Conservation (phyloP, 75 land plant species). For the Cryptomeria japonica region DNA sequence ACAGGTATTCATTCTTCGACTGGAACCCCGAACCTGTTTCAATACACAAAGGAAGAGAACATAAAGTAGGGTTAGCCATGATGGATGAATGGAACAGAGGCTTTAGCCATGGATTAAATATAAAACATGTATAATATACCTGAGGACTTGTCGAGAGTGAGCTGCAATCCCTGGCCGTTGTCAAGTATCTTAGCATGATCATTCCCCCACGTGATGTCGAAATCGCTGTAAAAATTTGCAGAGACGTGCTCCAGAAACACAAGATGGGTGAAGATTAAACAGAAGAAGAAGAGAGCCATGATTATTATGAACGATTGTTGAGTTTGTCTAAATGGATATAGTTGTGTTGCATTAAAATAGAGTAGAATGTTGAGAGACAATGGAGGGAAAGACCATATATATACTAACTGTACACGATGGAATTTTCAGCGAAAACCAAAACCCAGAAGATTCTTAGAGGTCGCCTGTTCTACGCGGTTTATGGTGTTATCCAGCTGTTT, state of each 20-base stretch:
- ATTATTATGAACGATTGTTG: background rate
- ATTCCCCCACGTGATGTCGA: conserved; percentile 41
- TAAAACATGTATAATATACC: conserved; percentile 9
- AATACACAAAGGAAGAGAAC: background rate
- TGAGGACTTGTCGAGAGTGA: conserved; percentile 40
- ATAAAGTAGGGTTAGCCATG: background rate
- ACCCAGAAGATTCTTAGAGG: no score
- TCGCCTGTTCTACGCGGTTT: no score
- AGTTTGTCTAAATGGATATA: background rate
- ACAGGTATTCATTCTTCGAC: background rate
- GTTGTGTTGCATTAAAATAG: no score
- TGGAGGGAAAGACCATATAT: background rate
- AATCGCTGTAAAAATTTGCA: conserved; percentile 23
- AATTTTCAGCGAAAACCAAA: no score
- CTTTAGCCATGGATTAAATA: background rate
- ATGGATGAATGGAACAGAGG: background rate
- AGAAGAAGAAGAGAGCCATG: background rate
- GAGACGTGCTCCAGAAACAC: background rate
- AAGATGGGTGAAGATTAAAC: background rate
- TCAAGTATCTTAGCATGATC: conserved; percentile 27
- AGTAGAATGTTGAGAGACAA: background rate
- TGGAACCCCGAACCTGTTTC: background rate
- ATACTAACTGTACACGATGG: no score
- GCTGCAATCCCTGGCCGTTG: conserved; percentile 27
- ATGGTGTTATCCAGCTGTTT: no score